Evolutionary conservation across 1,139 yeast genomes (phyloP).

Genomic region (Debaryomyces sp.): DNA sequence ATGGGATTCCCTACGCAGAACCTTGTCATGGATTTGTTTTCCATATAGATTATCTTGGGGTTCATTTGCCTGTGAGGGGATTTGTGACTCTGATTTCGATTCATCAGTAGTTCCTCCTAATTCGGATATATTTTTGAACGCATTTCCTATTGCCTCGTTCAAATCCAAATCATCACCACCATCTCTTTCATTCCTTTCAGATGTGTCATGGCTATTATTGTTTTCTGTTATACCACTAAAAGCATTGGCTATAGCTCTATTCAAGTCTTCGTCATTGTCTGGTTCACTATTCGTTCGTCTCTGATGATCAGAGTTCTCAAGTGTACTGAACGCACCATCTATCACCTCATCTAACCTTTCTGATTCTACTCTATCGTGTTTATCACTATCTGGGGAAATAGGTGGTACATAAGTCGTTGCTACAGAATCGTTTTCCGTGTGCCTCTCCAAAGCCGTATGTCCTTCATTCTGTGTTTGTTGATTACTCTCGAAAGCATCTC

Average conservation of each 20-base stretch:
- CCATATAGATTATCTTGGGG: not conserved
- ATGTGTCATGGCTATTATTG: not conserved
- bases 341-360: conserved; percentile 2
- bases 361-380: not conserved
- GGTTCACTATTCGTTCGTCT: not conserved
- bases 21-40: not conserved
- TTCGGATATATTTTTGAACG: conserved; percentile 19
- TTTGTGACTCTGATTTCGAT: not conserved
- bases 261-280: conserved; percentile 13
- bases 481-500: conserved; percentile 4
- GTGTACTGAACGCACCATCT: not conserved
- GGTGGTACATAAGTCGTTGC: not conserved
- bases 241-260: conserved; percentile 18
- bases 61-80: not conserved
- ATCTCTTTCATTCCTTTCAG: conserved; percentile 3
- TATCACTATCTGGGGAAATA: not conserved
- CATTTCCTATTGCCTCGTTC: conserved; percentile 31
- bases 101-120: not conserved
- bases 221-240: conserved; percentile 6
- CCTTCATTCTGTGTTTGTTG: not conserved
- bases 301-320: not conserved
- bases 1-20: not conserved
- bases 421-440: not conserved
- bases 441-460: not conserved
- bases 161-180: conserved; percentile 17